Conservation (phyloP, 2,329 filamentous ascomycete genomes). For the Paraphoma chrysanthemicola region DNA sequence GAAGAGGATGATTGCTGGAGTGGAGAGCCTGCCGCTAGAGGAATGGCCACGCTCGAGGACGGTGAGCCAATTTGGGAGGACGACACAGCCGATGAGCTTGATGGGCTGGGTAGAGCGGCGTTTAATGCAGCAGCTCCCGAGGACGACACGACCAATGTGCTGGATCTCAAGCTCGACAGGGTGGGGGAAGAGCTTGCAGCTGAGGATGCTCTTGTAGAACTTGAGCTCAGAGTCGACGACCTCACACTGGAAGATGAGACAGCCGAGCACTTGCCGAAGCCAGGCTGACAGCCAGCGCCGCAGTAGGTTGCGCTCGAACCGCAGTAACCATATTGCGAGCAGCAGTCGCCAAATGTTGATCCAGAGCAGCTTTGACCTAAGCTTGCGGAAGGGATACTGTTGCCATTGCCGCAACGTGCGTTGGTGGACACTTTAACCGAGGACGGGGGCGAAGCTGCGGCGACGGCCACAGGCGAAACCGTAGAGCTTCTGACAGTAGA, state of each 20-base stretch:
- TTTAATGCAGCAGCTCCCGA: background rate
- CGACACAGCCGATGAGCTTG: background rate
- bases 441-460: background rate
- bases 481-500: background rate
- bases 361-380: slow-evolving; percentile 15
- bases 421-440: background rate
- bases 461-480: background rate
- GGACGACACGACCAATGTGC: background rate
- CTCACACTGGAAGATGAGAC: background rate
- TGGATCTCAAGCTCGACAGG: no score
- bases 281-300: slow-evolving; percentile 1
- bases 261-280: background rate
- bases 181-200: background rate
- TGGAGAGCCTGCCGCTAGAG: background rate
- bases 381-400: slow-evolving; percentile 5
- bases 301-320: background rate
- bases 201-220: background rate
- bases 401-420: slow-evolving; percentile 9
- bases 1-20: background rate
- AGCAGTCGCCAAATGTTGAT: slow-evolving; percentile 21
- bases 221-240: background rate
- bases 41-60: background rate
- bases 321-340: slow-evolving; percentile 9
- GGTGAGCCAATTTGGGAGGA: background rate
- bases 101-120: background rate